Evolutionary conservation across 192 early-diverging fungal species (phyloP).

Genomic region (Mortierella hygrophila): DNA sequence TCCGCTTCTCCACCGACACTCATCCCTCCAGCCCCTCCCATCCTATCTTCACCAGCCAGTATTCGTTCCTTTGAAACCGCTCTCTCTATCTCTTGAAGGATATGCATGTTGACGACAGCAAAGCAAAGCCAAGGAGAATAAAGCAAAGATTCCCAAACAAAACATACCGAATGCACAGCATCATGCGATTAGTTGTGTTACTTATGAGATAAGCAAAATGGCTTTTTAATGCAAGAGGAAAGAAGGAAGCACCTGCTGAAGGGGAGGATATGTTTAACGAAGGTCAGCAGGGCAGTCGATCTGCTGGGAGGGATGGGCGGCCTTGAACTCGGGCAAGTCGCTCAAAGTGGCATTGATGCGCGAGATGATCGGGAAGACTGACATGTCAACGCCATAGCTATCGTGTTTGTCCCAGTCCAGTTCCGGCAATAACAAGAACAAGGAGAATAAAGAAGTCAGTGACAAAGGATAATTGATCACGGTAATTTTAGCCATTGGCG

Average conservation of each 20-base stretch:
- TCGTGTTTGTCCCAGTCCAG: neutral
- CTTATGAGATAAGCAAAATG: neutral
- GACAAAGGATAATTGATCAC: neutral
- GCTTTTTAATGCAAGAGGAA: neutral
- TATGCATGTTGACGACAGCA: neutral
- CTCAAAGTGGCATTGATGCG: conserved; percentile 68
- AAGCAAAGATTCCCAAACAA: too few relatives aligned
- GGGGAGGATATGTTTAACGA: neutral
- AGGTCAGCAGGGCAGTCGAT: conserved; percentile 74
- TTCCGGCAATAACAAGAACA: neutral
- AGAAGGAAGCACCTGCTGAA: neutral
- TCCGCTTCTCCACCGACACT: neutral
- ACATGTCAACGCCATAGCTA: conserved; percentile 80
- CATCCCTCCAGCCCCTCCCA: neutral
- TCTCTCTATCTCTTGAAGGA: neutral
- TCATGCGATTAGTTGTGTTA: neutral
- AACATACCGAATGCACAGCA: neutral
- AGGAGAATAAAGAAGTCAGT: neutral
- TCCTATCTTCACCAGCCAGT: neutral
- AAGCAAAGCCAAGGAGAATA: neutral
- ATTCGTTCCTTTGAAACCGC: neutral
- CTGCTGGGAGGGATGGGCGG: conserved; percentile 72
- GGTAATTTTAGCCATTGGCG: too few relatives aligned
- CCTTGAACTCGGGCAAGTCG: conserved; percentile 75
- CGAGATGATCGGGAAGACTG: conserved; percentile 73